phyloP scores from a whole-genome alignment of 2,329 filamentous ascomycete species.

The Cryphonectria nitschkei region DNA sequence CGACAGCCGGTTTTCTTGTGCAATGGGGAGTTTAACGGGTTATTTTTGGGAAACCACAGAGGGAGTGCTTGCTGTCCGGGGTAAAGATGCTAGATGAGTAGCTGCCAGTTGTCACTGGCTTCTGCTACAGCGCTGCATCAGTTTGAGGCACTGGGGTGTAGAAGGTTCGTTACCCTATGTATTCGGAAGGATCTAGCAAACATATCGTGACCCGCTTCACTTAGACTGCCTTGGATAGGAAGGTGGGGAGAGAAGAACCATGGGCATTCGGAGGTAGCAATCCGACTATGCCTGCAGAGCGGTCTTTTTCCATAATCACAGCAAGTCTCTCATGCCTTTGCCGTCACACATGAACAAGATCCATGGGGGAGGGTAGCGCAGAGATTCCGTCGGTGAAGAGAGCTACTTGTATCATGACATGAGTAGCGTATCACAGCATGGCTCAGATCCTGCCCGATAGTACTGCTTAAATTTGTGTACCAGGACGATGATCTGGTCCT shows the following conservation, averaged over 20 bases:
- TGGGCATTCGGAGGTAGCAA: neutral
- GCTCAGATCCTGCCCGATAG: neutral
- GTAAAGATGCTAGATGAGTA: neutral
- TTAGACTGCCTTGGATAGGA: neutral
- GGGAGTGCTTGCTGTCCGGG: neutral
- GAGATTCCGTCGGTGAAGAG: neutral
- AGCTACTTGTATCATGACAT: neutral
- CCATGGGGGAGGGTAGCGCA: slow-evolving; percentile 7
- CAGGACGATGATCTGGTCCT: neutral
- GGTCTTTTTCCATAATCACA: neutral
- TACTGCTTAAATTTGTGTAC: neutral
- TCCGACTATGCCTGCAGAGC: neutral
- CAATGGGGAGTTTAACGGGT: neutral
- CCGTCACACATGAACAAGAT: slow-evolving; percentile 6
- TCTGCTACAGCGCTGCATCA: neutral
- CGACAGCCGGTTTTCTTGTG: neutral
- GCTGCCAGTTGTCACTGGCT: neutral
- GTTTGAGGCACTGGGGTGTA: too few species aligned
- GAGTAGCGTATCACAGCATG: neutral
- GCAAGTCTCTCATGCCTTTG: neutral
- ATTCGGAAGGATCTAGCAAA: neutral
- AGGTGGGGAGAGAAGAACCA: neutral
- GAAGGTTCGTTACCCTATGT: neutral
- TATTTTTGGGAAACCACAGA: too few species aligned
- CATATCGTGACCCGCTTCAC: neutral